phyloP scores from a whole-genome alignment of 257 asterid genomes.

The Marsdenia floribunda region DNA sequence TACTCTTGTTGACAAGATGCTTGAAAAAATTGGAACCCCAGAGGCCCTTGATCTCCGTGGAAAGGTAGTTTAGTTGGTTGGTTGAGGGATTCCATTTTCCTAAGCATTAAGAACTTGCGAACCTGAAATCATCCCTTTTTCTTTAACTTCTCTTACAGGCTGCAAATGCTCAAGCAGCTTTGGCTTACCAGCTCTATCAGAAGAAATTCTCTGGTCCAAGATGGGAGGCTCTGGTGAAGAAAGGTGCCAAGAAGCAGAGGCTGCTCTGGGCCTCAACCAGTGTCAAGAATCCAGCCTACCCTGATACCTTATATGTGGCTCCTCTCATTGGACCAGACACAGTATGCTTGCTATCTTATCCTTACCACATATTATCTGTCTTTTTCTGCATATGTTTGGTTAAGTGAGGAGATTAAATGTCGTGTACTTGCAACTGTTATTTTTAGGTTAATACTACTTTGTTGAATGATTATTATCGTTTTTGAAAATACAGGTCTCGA shows the following conservation, averaged over 20 bases:
- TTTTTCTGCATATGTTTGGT: slow-evolving; percentile 19
- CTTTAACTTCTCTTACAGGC: slow-evolving; percentile 46
- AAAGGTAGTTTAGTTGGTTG: slow-evolving; percentile 48
- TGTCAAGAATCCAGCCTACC: slow-evolving; percentile 96
- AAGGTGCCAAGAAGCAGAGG: slow-evolving; percentile 99
- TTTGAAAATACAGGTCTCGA: slow-evolving; percentile 55
- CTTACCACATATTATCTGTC: slow-evolving; percentile 17
- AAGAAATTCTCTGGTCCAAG: slow-evolving; percentile 97
- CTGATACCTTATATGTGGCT: slow-evolving; percentile 96
- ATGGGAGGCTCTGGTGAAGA: slow-evolving; percentile 98
- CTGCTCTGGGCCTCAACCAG: slow-evolving; percentile 99
- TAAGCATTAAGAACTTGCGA: background rate
- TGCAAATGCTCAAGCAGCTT: slow-evolving; percentile 97
- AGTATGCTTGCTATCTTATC: slow-evolving; percentile 45
- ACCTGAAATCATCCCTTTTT: slow-evolving; percentile 9
- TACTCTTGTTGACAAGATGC: slow-evolving; percentile 92
- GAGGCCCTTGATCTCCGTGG: slow-evolving; percentile 97
- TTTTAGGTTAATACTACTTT: background rate
- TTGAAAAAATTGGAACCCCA: slow-evolving; percentile 89
- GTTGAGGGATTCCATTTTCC: background rate
- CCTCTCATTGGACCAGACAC: slow-evolving; percentile 99
- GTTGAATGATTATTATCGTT: too few species aligned
- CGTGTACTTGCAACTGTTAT: background rate
- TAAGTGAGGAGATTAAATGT: background rate
- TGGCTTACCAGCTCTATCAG: slow-evolving; percentile 89